Evolutionary conservation across 306 rosid genomes (phyloP), one percentile per base, ranked within the genome.

Genomic region (Lathyrus tuberosus): DNA sequence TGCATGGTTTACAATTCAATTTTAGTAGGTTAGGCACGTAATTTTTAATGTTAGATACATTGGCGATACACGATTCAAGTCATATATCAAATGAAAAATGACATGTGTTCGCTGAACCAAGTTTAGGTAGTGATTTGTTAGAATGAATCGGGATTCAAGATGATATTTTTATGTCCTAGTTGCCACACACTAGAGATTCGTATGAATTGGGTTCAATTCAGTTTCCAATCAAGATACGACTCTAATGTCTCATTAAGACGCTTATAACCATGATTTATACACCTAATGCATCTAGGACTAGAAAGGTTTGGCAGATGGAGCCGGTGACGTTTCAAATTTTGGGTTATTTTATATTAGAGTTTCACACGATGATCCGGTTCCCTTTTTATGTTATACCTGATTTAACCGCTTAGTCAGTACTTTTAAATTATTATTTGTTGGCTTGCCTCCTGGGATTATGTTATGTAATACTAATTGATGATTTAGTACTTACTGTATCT

Each of bases 51-150:
- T 31, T 31, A 0, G 30, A 26, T 26, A 26, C 30, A 26, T 26
- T 26, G 28, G 3, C n/a, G n/a, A n/a, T n/a, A n/a, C n/a, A n/a
- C n/a, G n/a, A n/a, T n/a, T n/a, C n/a, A n/a, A n/a, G n/a, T 93
- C 5, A 43, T 93, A 65, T 93, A 93, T 80, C 56, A 8, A 17
- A 49, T 49, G 13, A 49, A 49, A 49, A 49, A 17, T 15, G 24
- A n/a, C n/a, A n/a, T n/a, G n/a, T n/a, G 10, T 8, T 15, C 1
- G 22, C 11, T 16, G 8, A 9, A 16, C 54, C 3, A 3, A 49
- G 30, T 18, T 52, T 20, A 52, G 31, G 58, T 10, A 8, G 58
- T 20, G 8, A 10, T 18, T 52, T 3, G 0, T 20, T 52, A 17
- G 8, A 52, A 9, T 52, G 30, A 4, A 18, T 51, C 1, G 28